These are phyloP conservation scores for Piper betle DNA, from an alignment of 164 flowering plant species.

Conservation along the genomic window DNA sequence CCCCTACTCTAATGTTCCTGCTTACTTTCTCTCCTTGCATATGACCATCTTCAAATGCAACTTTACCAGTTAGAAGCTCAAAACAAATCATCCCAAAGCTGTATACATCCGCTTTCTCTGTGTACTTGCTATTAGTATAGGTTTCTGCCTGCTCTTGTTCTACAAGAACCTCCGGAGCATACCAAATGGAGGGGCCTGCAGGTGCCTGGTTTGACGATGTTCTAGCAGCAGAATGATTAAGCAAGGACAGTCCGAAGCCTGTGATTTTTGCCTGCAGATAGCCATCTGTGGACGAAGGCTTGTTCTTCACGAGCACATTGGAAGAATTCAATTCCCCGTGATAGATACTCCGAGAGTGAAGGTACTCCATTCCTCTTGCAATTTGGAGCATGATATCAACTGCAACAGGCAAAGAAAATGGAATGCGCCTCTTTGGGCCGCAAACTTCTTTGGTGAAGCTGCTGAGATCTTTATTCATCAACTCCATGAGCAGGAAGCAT, in stretches of 20 bases:
- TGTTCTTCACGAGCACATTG: constrained; percentile 42
- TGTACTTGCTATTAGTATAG: constrained; percentile 17
- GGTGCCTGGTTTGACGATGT: constrained; percentile 16
- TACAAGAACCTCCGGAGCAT: constrained; percentile 75
- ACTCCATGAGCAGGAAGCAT: constrained; percentile 56
- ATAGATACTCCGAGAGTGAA: constrained; percentile 48
- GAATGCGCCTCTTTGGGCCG: constrained; percentile 36
- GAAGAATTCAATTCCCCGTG: constrained; percentile 72
- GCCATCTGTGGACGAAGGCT: constrained; percentile 38
- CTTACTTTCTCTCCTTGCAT: constrained; percentile 87
- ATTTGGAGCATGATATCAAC: constrained; percentile 84
- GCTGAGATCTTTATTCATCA: constrained; percentile 52
- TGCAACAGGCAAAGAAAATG: constrained; percentile 54
- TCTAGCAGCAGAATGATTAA: constrained; percentile 12
- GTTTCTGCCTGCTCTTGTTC: constrained; percentile 41
- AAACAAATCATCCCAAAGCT: constrained; percentile 91
- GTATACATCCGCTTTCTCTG: constrained; percentile 83
- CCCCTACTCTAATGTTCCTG: constrained; percentile 70
- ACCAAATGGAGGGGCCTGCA: constrained; percentile 43
- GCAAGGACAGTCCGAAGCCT: constrained; percentile 49
- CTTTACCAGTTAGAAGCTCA: constrained; percentile 77
- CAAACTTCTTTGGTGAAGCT: constrained; percentile 42
- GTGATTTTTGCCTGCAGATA: constrained; percentile 48
- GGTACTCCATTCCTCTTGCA: constrained; percentile 92
- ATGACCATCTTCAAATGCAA: constrained; percentile 78